Conservation (phyloP, 352 stramenopile genomes). For the Salisapilia sapeloensis region DNA sequence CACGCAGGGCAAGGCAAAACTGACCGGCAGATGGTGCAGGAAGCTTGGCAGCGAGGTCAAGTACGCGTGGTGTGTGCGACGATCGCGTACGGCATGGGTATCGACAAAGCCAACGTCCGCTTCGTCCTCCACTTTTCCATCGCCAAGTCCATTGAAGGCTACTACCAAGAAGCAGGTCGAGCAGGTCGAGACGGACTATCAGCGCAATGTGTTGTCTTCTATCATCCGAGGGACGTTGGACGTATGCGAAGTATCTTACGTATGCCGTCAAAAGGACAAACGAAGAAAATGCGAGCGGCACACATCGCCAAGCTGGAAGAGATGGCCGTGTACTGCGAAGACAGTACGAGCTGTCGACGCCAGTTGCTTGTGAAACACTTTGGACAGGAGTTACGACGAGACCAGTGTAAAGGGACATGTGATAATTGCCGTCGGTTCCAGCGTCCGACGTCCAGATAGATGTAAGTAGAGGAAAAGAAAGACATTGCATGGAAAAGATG, state of each 20-base stretch:
- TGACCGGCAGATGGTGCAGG: conserved; percentile 63
- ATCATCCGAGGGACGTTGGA: conserved; percentile 63
- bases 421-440: conserved; percentile 47
- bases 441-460: conserved; percentile 3
- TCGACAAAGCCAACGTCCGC: conserved; percentile 90
- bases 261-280: conserved; percentile 69
- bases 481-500: conserved; percentile 1
- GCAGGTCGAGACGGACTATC: conserved; percentile 90
- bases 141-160: conserved; percentile 91
- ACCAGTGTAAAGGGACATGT: conserved; percentile 35
- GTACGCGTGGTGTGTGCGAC: conserved; percentile 88
- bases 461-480: conserved; percentile 1
- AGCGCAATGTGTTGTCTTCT: conserved; percentile 86
- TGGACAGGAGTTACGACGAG: conserved; percentile 47
- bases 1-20: conserved; percentile 75
- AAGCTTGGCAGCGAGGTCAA: conserved; percentile 54
- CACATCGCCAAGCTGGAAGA: conserved; percentile 63
- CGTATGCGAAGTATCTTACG: conserved; percentile 71
- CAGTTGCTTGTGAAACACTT: conserved; percentile 69
- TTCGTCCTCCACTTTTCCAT: conserved; percentile 89
- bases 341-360: conserved; percentile 53
- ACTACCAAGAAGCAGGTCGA: conserved; percentile 96
- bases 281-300: conserved; percentile 36
- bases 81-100: conserved; percentile 93
- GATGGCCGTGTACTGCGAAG: conserved; percentile 69